Base-by-base conservation (phyloP, 805 yeast genomes). In the Saccharomycopsis sp. region DNA sequence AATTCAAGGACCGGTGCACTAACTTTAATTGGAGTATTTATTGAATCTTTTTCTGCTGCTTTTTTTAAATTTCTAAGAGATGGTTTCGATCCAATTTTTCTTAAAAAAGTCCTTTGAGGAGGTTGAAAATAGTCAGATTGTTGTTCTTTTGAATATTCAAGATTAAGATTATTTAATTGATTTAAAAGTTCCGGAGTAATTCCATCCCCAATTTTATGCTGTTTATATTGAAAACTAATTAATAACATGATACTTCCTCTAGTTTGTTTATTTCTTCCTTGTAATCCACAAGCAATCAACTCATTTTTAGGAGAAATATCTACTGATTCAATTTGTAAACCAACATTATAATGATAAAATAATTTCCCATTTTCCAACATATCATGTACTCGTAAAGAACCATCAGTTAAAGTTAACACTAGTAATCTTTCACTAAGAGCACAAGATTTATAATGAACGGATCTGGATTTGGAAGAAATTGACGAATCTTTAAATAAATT, bases 311-410 rank as follows among this genome's bases (percentile, higher is more conserved):
- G 72, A 5, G 89, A 72, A 1, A 86, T 64, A 23, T 84, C 79
- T 34, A 85, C 66, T 52, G 94, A 85, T 37, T 94, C 60, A 29
- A 88, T 79, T 1, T 88, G 87, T 53, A 83, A 81, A 41, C 70
- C 72, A 9, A 86, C 78, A 25, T 71, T 62, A 52, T 83, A 77
- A 0, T 81, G 70, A 58, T 80, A 84, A 1, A 86, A 62, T 0
- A 79, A 74, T 44, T 64, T 63, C 3, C 95, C 95, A 10, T 55
- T 49, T 29, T 64, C 57, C n/a, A 63, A 63, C 13, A 83, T 52
- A 51, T 81, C 82, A 41, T 74, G 69, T 1, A 84, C 76, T 41
- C 86, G 60, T 43, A 87, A 59, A 23, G 76, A 68, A 0, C 95
- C 95, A 41, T 74, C 64, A 0, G 87, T 74, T 6, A 67, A 89